A percentile compares a stretch with the other conserved stretches of the same genome.
Evolutionary conservation across 1,284 basidiomycete genomes (phyloP).

Genomic region (Athelia psychrophila): DNA sequence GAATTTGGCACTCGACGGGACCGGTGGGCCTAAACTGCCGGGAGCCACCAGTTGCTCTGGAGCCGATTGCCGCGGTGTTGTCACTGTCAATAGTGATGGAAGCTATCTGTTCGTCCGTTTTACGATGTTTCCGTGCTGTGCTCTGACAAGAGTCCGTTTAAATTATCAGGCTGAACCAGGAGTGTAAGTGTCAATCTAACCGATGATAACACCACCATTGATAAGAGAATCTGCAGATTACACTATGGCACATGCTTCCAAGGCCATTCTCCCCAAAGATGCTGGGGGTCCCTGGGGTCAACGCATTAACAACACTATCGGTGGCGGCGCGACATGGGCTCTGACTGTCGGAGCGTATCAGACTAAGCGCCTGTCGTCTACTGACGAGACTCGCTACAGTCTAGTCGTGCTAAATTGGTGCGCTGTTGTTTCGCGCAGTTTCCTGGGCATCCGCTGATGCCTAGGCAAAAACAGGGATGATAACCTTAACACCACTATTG

Average conservation of each 20-base stretch:
- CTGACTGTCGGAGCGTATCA: conserved; percentile 64
- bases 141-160: no score
- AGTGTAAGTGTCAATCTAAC: neutral
- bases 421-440: neutral
- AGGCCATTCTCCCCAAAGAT: conserved; percentile 69
- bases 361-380: conserved; percentile 39
- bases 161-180: neutral
- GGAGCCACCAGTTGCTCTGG: conserved; percentile 60
- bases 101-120: neutral
- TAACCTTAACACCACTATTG: conserved; percentile 13
- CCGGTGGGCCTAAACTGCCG: conserved; percentile 61
- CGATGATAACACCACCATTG: neutral
- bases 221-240: conserved; percentile 45
- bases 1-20: conserved; percentile 65
- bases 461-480: neutral
- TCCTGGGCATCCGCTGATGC: neutral
- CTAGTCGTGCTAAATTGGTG: neutral
- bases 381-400: neutral
- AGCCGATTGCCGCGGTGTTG: conserved; percentile 61
- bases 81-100: conserved; percentile 47
- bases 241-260: conserved; percentile 70
- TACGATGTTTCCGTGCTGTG: no score
- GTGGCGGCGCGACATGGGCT: conserved; percentile 54
- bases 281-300: conserved; percentile 63
- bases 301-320: conserved; percentile 60